A percentile compares a stretch with the other conserved stretches of the same genome.
Conservation (phyloP, 352 stramenopile species). For the Globisporangium sylvaticum region DNA sequence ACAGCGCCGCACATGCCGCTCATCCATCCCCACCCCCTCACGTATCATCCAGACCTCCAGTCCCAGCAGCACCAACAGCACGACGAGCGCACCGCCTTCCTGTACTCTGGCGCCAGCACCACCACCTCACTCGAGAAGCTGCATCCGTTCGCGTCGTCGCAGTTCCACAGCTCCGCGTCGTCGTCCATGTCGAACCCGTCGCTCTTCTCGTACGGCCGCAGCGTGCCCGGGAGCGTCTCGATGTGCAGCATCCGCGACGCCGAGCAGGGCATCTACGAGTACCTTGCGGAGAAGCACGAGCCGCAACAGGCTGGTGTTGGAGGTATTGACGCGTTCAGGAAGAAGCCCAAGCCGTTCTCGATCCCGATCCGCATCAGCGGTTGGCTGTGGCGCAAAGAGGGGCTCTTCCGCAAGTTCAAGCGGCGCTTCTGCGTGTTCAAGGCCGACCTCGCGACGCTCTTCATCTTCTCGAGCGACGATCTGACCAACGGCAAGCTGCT, state of each 20-base stretch:
- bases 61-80: neutral
- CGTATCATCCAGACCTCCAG: neutral
- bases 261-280: slow-evolving; percentile 56
- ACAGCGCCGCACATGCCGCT: neutral
- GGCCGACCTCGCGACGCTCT: slow-evolving; percentile 30
- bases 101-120: neutral
- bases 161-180: neutral
- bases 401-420: slow-evolving; percentile 34
- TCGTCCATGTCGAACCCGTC: neutral
- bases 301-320: neutral
- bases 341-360: slow-evolving; percentile 12
- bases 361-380: slow-evolving; percentile 39
- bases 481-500: slow-evolving; percentile 36
- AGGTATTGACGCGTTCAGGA: neutral
- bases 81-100: neutral
- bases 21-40: neutral
- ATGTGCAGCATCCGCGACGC: slow-evolving; percentile 41
- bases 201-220: neutral
- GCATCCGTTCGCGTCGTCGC: neutral
- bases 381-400: slow-evolving; percentile 57
- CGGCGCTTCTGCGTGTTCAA: slow-evolving; percentile 64
- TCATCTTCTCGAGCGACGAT: slow-evolving; percentile 43
- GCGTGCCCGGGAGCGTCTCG: neutral
- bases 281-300: slow-evolving; percentile 48
- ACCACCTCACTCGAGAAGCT: neutral